Evolutionary conservation across 768 basidiomycete species (phyloP), one percentile per base, ranked within the genome.

Genomic region (Collybia nuda): DNA sequence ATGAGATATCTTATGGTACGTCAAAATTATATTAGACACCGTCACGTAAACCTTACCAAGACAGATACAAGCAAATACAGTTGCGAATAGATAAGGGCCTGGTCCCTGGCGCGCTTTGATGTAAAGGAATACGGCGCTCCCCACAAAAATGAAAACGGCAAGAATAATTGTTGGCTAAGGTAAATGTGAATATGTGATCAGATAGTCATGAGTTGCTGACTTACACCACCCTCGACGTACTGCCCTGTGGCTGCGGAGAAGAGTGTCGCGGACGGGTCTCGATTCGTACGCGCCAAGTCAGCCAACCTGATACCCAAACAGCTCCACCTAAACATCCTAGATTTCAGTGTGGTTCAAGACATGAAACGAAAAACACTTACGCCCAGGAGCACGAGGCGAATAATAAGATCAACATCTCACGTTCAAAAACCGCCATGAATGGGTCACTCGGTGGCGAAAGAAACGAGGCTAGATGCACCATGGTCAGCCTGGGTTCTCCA

Each of bases 361-460:
- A 22, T 17, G 19, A 4, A 47, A 9, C 1, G 28, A 40, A 14
- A 15, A n/a, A 11, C 15, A 76, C 82, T 62, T 54, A 85, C 85
- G 78, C 86, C 85, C 85, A 89, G 22, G 74, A 72, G 7, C 72
- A 17, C 1, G 69, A 55, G 0, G 76, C 76, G 40, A 83, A 80
- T 0, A 72, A 17, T 5, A 87, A 51, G 29, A 84, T 78, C 5
- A 79, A 68, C 7, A 79, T 39, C 58, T 89, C 86, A 1, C 85
- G 81, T 59, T 89, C 87, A 12, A 87, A 60, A 3, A 85, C 84
- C 3, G 76, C 71, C n/a, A 86, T 67, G 57, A 89, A 87, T 0
- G 86, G 84, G 47, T 86, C 86, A 18, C 60, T 69, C 0, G 88
- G 86, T 1, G 88, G 84, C 3, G 84, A 85, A 2, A 90, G 56